These are phyloP conservation scores for Pythium vanterpoolii DNA, from an alignment of 352 stramenopile species.

Conservation along the genomic window DNA sequence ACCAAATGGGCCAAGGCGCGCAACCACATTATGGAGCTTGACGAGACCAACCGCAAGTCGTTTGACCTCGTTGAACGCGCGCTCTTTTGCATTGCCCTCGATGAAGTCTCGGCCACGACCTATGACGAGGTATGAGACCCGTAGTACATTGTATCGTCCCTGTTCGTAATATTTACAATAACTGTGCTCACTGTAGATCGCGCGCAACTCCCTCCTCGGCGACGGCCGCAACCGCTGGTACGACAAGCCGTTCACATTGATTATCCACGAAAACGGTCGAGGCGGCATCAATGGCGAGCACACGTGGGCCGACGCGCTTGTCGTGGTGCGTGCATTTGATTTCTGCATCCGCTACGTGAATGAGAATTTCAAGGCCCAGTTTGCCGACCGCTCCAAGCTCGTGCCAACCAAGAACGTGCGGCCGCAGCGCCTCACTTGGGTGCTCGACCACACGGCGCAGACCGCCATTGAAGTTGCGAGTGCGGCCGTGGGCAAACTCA, in stretches of 20 bases:
- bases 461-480: conserved; percentile 87
- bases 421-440: conserved; percentile 74
- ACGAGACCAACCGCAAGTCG: conserved; percentile 86
- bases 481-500: conserved; percentile 89
- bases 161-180: no score
- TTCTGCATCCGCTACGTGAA: conserved; percentile 92
- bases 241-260: conserved; percentile 97
- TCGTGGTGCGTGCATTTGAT: conserved; percentile 93
- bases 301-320: conserved; percentile 96
- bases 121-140: no score
- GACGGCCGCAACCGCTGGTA: conserved; percentile 96
- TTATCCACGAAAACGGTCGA: conserved; percentile 96
- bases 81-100: conserved; percentile 92
- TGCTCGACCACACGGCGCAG: conserved; percentile 76
- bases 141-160: no score
- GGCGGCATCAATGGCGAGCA: conserved; percentile 95
- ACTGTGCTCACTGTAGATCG: no score
- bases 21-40: conserved; percentile 79
- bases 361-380: conserved; percentile 88
- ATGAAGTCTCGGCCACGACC: conserved; percentile 79
- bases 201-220: conserved; percentile 78
- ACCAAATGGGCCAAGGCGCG: conserved; percentile 93
- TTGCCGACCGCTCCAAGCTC: conserved; percentile 67
- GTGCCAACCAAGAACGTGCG: conserved; percentile 62
- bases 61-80: conserved; percentile 92